Conservation (phyloP, 2,329 filamentous ascomycete genomes). For the Colletotrichum cereale region DNA sequence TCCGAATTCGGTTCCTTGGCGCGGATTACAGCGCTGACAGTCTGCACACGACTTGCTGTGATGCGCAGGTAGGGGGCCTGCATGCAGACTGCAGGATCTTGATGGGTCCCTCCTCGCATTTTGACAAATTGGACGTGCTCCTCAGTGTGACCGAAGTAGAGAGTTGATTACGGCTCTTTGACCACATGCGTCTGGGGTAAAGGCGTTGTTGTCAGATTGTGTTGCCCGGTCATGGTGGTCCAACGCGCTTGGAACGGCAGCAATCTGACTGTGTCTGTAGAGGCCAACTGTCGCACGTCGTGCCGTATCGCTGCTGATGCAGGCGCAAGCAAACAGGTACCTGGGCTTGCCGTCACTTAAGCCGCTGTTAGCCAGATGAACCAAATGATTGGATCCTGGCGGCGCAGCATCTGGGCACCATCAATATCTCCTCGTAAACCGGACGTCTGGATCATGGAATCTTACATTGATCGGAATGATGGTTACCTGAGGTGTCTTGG, state of each 20-base stretch:
- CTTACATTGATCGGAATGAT: background rate
- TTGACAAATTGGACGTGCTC: background rate
- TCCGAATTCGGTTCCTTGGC: background rate
- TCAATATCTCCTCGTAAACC: background rate
- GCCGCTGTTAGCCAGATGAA: background rate
- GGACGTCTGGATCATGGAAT: background rate
- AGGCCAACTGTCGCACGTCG: background rate
- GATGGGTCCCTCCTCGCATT: background rate
- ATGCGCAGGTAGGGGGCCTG: background rate
- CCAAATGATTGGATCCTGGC: background rate
- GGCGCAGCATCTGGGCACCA: background rate
- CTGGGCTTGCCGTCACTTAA: background rate
- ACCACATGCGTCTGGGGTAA: background rate
- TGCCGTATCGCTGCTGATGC: background rate
- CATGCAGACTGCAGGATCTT: background rate
- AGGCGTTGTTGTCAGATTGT: conserved; percentile 7
- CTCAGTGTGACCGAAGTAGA: conserved; percentile 1
- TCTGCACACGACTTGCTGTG: background rate
- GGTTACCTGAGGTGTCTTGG: background rate
- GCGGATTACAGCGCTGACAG: background rate
- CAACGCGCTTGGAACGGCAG: background rate
- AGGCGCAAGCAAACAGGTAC: background rate
- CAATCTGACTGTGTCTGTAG: background rate
- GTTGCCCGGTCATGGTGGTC: background rate
- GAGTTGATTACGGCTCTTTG: background rate